Conservation (phyloP, 164 flowering plant genomes). For the Stephania yunnanensis region DNA sequence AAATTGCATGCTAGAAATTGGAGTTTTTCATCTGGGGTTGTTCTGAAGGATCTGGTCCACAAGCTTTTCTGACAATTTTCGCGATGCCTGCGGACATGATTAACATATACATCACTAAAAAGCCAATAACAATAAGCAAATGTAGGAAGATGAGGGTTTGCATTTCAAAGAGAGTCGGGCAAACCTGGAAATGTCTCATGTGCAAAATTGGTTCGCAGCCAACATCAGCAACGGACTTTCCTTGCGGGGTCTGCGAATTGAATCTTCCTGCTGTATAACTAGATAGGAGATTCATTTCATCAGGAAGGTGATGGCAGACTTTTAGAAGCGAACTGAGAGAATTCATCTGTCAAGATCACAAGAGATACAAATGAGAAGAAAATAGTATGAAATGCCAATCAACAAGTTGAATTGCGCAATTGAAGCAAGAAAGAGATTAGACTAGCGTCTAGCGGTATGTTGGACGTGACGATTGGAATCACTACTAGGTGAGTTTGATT, state of each 20-base stretch:
- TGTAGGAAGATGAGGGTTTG: not conserved
- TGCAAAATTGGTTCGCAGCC: conserved; percentile 96
- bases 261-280: conserved; percentile 69
- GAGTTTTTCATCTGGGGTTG: conserved; percentile 7
- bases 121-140: not conserved
- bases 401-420: not conserved
- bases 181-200: conserved; percentile 96
- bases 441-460: too few species aligned
- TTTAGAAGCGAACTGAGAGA: conserved; percentile 68
- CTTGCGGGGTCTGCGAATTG: conserved; percentile 48
- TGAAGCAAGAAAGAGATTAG: not conserved
- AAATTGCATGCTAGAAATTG: not conserved
- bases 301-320: conserved; percentile 70
- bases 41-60: conserved; percentile 48
- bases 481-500: not conserved
- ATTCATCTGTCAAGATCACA: conserved; percentile 63
- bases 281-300: conserved; percentile 30
- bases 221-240: conserved; percentile 76
- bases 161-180: not conserved
- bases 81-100: conserved; percentile 44
- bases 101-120: not conserved
- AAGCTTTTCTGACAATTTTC: conserved; percentile 72
- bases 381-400: not conserved
- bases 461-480: not conserved
- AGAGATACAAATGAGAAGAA: conserved; percentile 3